Evolutionary conservation across 306 rosid species (phyloP).

Genomic region (Astragalus glycyphyllos): DNA sequence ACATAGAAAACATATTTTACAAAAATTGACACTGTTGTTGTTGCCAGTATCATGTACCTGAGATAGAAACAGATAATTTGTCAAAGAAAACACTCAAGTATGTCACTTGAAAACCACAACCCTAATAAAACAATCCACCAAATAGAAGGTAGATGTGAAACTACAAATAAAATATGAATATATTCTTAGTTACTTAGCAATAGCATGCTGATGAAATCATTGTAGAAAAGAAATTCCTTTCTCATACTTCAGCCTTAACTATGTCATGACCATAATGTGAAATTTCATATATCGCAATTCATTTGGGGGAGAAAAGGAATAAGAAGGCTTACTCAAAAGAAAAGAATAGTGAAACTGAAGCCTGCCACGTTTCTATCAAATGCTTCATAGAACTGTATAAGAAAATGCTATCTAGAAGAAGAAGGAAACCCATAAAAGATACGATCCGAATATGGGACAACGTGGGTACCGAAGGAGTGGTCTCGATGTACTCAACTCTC

Average conservation of each 20-base stretch:
- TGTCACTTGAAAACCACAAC: conserved; percentile 34
- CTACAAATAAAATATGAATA: conserved; percentile 1
- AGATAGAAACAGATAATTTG: conserved; percentile 40
- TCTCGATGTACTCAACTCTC: conserved; percentile 97
- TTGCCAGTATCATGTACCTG: conserved; percentile 99
- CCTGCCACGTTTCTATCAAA: conserved; percentile 69
- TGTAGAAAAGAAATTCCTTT: neutral
- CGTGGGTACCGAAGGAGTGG: conserved; percentile 84
- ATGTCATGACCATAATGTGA: conserved; percentile 18
- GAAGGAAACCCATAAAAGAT: conserved; percentile 90
- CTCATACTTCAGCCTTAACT: conserved; percentile 9
- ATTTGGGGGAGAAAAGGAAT: conserved; percentile 17
- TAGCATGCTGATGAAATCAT: conserved; percentile 5
- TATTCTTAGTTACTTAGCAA: conserved; percentile 22
- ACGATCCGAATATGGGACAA: conserved; percentile 89
- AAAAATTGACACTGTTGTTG: conserved; percentile 87
- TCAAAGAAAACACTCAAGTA: conserved; percentile 17
- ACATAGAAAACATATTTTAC: conserved; percentile 93
- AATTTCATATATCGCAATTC: conserved; percentile 37
- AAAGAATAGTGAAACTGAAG: conserved; percentile 96
- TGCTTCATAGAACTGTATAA: conserved; percentile 68
- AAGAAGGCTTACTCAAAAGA: conserved; percentile 84
- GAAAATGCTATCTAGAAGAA: conserved; percentile 77
- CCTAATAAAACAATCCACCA: conserved; percentile 11
- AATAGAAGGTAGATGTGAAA: conserved; percentile 1